Percentiles rank a stretch among this genome's conserved stretches.
phyloP scores from a whole-genome alignment of 768 basidiomycete species.

The Hericium coralloides region DNA sequence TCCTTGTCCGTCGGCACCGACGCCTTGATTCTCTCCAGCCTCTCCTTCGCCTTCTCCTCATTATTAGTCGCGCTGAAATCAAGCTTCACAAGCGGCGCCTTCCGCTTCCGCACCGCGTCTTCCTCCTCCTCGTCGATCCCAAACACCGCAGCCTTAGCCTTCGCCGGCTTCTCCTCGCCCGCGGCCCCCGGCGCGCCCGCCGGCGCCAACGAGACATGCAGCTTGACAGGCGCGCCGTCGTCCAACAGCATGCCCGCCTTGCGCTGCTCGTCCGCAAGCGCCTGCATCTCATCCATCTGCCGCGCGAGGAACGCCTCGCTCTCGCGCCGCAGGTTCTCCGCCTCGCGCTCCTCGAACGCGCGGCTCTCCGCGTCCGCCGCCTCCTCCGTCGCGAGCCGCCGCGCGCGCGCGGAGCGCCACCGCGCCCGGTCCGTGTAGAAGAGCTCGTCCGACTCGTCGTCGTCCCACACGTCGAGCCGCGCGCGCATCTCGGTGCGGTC shows the following conservation, averaged over 20 bases:
- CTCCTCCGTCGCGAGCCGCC: slow-evolving; percentile 69
- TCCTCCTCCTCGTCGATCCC: slow-evolving; percentile 88
- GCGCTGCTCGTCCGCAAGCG: slow-evolving; percentile 82
- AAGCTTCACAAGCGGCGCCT: slow-evolving; percentile 80
- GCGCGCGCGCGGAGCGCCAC: slow-evolving; percentile 74
- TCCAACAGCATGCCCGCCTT: slow-evolving; percentile 86
- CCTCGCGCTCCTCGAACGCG: slow-evolving; percentile 75
- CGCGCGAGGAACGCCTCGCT: slow-evolving; percentile 89
- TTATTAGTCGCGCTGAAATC: slow-evolving; percentile 82
- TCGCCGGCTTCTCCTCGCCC: slow-evolving; percentile 30
- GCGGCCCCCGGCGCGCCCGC: slow-evolving; percentile 22
- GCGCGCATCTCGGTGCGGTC: slow-evolving; percentile 74
- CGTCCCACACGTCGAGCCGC: slow-evolving; percentile 83
- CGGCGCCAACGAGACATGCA: slow-evolving; percentile 66
- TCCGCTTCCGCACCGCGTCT: slow-evolving; percentile 64
- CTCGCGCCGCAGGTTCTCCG: slow-evolving; percentile 79
- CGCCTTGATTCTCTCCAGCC: slow-evolving; percentile 66
- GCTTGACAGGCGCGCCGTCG: slow-evolving; percentile 83
- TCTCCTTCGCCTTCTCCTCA: slow-evolving; percentile 69
- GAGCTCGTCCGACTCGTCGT: slow-evolving; percentile 85
- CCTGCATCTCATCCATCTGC: slow-evolving; percentile 95
- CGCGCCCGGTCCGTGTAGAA: slow-evolving; percentile 89
- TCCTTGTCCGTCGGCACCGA: slow-evolving; percentile 75
- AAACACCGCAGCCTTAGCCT: slow-evolving; percentile 49
- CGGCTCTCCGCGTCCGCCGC: slow-evolving; percentile 79